Evolutionary conservation across 1,284 basidiomycete species (phyloP).

Genomic region (Pseudozyma pruni): DNA sequence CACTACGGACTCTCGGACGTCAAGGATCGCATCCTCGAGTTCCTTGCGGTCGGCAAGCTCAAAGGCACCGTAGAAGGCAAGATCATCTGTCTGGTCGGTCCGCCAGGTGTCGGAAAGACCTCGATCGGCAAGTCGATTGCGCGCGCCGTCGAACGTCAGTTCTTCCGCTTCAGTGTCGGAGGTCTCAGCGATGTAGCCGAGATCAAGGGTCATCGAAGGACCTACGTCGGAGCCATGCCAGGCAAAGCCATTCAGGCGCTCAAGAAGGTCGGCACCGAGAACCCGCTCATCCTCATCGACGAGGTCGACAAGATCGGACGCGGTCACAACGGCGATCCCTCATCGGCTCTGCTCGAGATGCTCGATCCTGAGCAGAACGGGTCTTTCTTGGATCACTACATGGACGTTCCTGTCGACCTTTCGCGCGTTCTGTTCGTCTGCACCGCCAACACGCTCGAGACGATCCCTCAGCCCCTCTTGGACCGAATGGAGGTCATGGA

Average conservation of each 20-base stretch:
- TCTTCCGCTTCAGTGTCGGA: conserved; percentile 96
- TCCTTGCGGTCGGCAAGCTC: conserved; percentile 96
- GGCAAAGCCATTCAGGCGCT: conserved; percentile 98
- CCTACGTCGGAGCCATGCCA: conserved; percentile 89
- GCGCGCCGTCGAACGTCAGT: conserved; percentile 82
- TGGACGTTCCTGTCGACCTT: conserved; percentile 96
- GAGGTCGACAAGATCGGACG: conserved; percentile 99
- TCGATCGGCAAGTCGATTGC: conserved; percentile 88
- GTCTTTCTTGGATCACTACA: conserved; percentile 95
- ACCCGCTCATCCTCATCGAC: conserved; percentile 90
- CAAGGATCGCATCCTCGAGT: conserved; percentile 97
- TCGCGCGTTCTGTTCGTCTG: conserved; percentile 97
- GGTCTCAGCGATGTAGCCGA: conserved; percentile 97
- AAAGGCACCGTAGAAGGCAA: conserved; percentile 97
- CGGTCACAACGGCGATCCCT: conserved; percentile 92
- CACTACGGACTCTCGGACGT: conserved; percentile 94
- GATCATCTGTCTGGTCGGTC: conserved; percentile 95
- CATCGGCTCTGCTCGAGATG: conserved; percentile 94
- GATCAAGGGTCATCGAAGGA: conserved; percentile 97
- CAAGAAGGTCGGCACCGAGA: conserved; percentile 96
- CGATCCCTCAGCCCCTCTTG: conserved; percentile 93
- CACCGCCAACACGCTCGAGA: conserved; percentile 80
- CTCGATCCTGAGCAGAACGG: conserved; percentile 97
- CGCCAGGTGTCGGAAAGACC: conserved; percentile 96
- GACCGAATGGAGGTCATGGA: conserved; percentile 94